A percentile compares a stretch with the other conserved stretches of the same genome.
phyloP scores from a whole-genome alignment of 208 protist species.

The Leishmania aethiopica region DNA sequence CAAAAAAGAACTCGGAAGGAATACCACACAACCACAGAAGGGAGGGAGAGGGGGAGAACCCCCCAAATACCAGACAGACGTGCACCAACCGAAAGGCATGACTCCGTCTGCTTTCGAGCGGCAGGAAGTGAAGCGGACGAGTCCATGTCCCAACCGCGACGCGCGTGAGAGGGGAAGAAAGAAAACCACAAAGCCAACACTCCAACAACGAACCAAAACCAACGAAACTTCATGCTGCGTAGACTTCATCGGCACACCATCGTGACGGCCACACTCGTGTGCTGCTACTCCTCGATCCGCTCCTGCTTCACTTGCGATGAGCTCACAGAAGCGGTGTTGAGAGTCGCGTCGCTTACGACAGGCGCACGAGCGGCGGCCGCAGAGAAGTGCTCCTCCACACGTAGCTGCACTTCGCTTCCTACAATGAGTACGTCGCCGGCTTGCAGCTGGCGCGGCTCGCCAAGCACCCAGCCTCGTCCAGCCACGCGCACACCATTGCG shows the following conservation, averaged over 20 bases:
- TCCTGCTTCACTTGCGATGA: slow-evolving; percentile 36
- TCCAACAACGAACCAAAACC: too few relatives aligned
- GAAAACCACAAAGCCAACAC: not conserved
- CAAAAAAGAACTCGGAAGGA: not conserved
- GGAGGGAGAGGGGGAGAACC: not conserved
- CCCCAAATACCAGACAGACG: not conserved
- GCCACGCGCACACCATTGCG: slow-evolving; percentile 54
- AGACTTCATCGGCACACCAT: not conserved
- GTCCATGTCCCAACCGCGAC: not conserved
- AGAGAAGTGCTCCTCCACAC: slow-evolving; percentile 20
- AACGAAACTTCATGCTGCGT: not conserved
- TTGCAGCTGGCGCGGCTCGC: slow-evolving; percentile 44
- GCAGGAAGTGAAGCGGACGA: not conserved
- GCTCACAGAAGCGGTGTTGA: not conserved
- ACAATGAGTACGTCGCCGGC: slow-evolving; percentile 43
- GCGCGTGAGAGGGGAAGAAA: not conserved
- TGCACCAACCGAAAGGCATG: not conserved
- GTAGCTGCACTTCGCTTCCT: slow-evolving; percentile 40
- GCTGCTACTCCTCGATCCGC: slow-evolving; percentile 14
- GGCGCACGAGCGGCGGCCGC: slow-evolving; percentile 6
- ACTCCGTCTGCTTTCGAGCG: not conserved
- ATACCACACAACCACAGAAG: not conserved
- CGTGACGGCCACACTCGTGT: not conserved
- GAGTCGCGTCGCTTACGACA: not conserved
- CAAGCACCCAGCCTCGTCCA: slow-evolving; percentile 35